Base-by-base conservation (phyloP, 352 stramenopile genomes). In the Phytophthora idaei region DNA sequence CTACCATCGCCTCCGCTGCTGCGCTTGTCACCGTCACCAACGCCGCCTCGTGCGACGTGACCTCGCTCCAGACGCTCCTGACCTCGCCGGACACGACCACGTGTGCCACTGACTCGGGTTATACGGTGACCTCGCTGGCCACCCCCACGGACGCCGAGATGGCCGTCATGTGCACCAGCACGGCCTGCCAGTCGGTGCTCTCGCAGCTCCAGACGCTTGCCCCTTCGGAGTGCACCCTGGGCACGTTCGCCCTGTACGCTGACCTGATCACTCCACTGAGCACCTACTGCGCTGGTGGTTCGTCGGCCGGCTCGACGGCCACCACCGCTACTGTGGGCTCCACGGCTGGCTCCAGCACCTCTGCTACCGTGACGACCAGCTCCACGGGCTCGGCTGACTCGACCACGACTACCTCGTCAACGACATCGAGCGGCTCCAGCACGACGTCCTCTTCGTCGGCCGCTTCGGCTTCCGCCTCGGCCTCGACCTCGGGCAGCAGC, bases 161-260 rank as follows among this genome's bases (percentile, higher is more conserved):
- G 55, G 15, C 47, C 27, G 49, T 61, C 51, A 81, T 81, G 62
- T 81, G 74, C 63, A 55, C 63, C 27, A 74, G 50, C 63, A 55
- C 60, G 25, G 57, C 67, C 5, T 81, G 74, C 54, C 69, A 71
- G 50, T 62, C 64, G 44, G 49, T 78, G 53, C 51, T 81, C 10
- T 42, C 44, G 9, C 48, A 71, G 60, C 42, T 81, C n/a, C n/a
- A 66, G 25, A 44, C 41, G 15, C 56, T 78, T 28, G 61, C 61
- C 27, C 67, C 69, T 8, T 59, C 50, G 17, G 74, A 81, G 57
- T 81, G 74, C 58, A 69, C 63, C 14, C 9, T 78, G 4, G 63
- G 67, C 67, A 53, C 59, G 34, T 77, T 78, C 58, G 41, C 56
- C 10, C 45, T 81, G 55, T 69, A 78, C 55, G 64, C 69, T 36